Percentiles rank a stretch among this genome's conserved stretches.
Evolutionary conservation across 208 protist species (phyloP).

Genomic region (Acanthamoeba quina): DNA sequence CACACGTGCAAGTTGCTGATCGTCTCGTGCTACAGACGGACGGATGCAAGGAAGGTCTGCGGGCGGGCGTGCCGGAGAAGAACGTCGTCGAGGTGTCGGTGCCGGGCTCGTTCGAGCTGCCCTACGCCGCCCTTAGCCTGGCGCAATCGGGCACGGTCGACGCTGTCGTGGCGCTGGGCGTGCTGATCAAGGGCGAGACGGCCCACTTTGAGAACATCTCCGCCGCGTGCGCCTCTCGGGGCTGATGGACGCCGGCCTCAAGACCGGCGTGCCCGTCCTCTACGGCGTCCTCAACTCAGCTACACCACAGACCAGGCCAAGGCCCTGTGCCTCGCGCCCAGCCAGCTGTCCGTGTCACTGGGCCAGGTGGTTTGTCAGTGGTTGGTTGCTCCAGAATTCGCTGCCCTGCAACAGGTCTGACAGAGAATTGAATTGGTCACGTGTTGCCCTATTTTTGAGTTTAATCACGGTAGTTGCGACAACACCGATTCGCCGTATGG

Average conservation of each 20-base stretch:
- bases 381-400: no score
- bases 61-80: background rate
- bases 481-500: no score
- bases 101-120: constrained; percentile 59
- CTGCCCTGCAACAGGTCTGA: no score
- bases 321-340: background rate
- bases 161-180: constrained; percentile 33
- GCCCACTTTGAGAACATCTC: constrained; percentile 71
- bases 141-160: constrained; percentile 32
- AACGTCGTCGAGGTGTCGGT: constrained; percentile 37
- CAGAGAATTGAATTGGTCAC: no score
- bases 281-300: constrained; percentile 72
- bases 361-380: no score
- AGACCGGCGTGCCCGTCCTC: constrained; percentile 27
- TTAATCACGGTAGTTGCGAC: no score
- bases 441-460: no score
- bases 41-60: background rate
- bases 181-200: constrained; percentile 74
- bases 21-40: no score
- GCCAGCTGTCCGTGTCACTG: background rate
- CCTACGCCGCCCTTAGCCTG: constrained; percentile 3
- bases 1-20: no score
- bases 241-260: constrained; percentile 33
- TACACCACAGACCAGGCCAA: constrained; percentile 37
- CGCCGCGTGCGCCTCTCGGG: background rate